Evolutionary conservation across 2,329 filamentous ascomycete genomes (phyloP), one percentile per base, ranked within the genome.

Genomic region (Neofusicoccum parvum): DNA sequence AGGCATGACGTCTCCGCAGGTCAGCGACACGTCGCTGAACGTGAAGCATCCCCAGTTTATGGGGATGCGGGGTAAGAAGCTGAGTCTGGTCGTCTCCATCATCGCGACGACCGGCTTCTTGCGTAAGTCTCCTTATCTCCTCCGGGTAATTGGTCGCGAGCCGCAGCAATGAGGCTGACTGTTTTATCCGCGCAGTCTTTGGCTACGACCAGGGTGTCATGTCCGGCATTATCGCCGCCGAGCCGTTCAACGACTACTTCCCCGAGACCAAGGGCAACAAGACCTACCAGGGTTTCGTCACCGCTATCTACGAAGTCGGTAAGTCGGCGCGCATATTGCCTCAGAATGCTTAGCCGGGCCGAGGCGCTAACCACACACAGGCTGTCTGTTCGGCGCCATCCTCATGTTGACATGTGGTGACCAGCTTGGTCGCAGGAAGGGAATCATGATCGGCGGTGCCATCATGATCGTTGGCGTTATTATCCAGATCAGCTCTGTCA

Each of bases 71-170:
- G 88, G 88, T 73, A 81, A 80, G 69, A 79, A 78, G 43, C 80
- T 90, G 62, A 85, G 83, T 17, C 70, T 88, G 67, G 79, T 83
- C 45, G 82, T 90, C 53, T 88, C 88, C 1, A 82, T 83, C n/a
- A 82, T 90, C 32, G 86, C 87, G 3, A 89, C 87, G 0, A 87
- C 86, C 58, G 87, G 86, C 23, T 88, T 88, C 78, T 73, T 88
- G 34, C 80, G 64, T 65, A 53, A 65, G 64, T 60, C 41, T 17
- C n/a, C 51, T 46, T 36, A 48, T 37, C 12, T 23, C n/a, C n/a
- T 53, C 37, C 37, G 51, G 51, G 34, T 20, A 17, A 39, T 41
- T 32, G 15, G 4, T 12, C n/a, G 17, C 59, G n/a, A 49, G 32
- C 17, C 20, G 3, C 20, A 41, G 0, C 20, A 41, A 1, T 34